A percentile compares a stretch with the other conserved stretches of the same genome.
Conservation (phyloP, 305 asterid species). For the Rubia tinctorum region DNA sequence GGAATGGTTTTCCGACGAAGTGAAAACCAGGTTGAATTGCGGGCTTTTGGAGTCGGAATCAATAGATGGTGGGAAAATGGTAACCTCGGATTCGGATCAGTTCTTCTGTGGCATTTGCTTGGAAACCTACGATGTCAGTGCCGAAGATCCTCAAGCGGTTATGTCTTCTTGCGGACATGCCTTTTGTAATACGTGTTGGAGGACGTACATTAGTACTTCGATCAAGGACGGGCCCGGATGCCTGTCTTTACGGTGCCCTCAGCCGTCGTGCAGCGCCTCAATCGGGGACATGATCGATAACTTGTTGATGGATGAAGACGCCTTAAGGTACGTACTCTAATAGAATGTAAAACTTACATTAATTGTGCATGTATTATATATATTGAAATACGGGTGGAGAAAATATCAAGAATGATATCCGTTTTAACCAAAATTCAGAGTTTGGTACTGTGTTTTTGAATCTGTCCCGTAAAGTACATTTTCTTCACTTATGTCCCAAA, state of each 20-base stretch:
- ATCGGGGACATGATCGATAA: slow-evolving; percentile 59
- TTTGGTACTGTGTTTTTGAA: too few relatives aligned
- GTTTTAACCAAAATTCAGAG: too few relatives aligned
- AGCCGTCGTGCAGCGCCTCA: slow-evolving; percentile 76
- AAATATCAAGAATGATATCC: too few relatives aligned
- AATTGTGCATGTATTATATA: too few relatives aligned
- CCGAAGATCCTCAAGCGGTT: neutral
- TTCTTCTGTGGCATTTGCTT: slow-evolving; percentile 12
- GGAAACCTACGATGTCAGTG: neutral
- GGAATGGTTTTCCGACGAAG: slow-evolving; percentile 13
- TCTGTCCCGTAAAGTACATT: too few relatives aligned
- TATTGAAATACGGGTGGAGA: too few relatives aligned
- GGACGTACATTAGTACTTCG: slow-evolving; percentile 51
- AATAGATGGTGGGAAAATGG: too few relatives aligned
- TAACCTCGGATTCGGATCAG: too few relatives aligned
- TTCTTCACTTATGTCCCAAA: too few relatives aligned
- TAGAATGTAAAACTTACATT: too few relatives aligned
- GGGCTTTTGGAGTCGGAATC: neutral
- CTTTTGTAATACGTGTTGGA: slow-evolving; percentile 6
- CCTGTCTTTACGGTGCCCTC: slow-evolving; percentile 71
- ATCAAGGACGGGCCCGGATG: slow-evolving; percentile 80
- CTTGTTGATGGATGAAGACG: neutral
- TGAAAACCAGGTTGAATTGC: neutral
- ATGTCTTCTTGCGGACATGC: neutral
- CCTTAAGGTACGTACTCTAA: too few relatives aligned